Evolutionary conservation across 2,329 filamentous ascomycete species (phyloP), one percentile per base, ranked within the genome.

Genomic region (Fusarium sp.): DNA sequence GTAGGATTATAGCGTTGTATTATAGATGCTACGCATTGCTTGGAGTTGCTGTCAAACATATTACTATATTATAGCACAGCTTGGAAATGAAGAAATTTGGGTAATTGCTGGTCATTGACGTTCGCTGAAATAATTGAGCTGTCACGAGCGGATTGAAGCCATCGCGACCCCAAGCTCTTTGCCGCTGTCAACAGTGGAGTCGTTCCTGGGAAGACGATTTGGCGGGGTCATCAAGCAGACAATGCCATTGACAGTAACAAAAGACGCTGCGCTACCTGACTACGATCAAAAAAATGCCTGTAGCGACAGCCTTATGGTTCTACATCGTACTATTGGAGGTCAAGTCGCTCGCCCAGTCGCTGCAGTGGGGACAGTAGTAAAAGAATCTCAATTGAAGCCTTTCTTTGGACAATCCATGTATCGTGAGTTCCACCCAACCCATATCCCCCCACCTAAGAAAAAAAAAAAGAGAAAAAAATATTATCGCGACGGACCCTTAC

Each of bases 391-490:
- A 30, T 53, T 34, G 34, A 42, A 29, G 49, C 24, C 7, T 3
- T 18, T 53, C 49, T 53, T 53, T 53, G 49, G 49, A 53, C 24
- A 53, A 53, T 24, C 22, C 29, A 24, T 44, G 16, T 16, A 37
- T 59, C 57, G 57, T 40, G 41, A 59, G 57, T 59, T 45, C 57
- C 57, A 56, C 57, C 12, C 56, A 34, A 9, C 24, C 49, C 24
- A n/a, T 49, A 22, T n/a, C 22, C n/a, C 61, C 47, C 62, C 62
- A 37, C 61, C 34, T 11, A 24, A 42, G 8, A 32, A 57, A 57
- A 64, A 63, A 63, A 64, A 54, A 44, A 25, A 24, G 13, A 12
- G 4, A 27, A 22, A 27, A 58, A 59, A 55, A n/a, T 55, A 25
- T 37, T 22, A 34, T 34, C 20, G n/a, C 24, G 20, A 40, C 2